Evolutionary conservation across 129 eudicot species (phyloP).

Genomic region (Oenanthe sinensis): DNA sequence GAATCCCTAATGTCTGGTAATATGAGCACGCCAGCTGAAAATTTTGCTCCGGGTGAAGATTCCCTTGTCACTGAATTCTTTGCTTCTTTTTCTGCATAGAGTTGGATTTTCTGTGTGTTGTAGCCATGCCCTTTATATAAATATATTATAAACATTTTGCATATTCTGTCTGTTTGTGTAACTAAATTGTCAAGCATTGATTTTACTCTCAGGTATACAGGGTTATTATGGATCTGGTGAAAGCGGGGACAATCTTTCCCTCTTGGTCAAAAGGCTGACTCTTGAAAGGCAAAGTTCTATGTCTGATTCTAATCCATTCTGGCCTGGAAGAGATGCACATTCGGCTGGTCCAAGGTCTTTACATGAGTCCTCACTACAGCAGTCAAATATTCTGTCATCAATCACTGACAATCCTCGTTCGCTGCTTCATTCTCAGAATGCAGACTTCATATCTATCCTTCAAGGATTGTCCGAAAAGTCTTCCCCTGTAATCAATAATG

Average conservation of each 20-base stretch:
- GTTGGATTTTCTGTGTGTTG: not conserved
- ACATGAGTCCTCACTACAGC: slow-evolving; percentile 17
- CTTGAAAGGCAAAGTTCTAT: slow-evolving; percentile 52
- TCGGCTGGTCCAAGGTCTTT: not conserved
- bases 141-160: not conserved
- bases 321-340: slow-evolving; percentile 7
- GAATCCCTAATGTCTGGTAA: slow-evolving; percentile 75
- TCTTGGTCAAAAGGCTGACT: slow-evolving; percentile 36
- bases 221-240: slow-evolving; percentile 45
- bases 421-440: slow-evolving; percentile 38
- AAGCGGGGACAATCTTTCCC: slow-evolving; percentile 34
- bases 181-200: not conserved
- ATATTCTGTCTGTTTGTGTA: not conserved
- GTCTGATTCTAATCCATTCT: slow-evolving; percentile 20
- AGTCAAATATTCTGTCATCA: slow-evolving; percentile 24
- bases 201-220: slow-evolving; percentile 43
- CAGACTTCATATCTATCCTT: slow-evolving; percentile 49
- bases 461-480: slow-evolving; percentile 69
- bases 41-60: slow-evolving; percentile 55
- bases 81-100: not conserved
- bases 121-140: not conserved
- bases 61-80: not conserved
- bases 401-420: slow-evolving; percentile 32
- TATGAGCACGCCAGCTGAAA: slow-evolving; percentile 33
- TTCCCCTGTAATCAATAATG: slow-evolving; percentile 32